Conservation (phyloP, 2,329 filamentous ascomycete genomes). For the Diplocarpon rosae region DNA sequence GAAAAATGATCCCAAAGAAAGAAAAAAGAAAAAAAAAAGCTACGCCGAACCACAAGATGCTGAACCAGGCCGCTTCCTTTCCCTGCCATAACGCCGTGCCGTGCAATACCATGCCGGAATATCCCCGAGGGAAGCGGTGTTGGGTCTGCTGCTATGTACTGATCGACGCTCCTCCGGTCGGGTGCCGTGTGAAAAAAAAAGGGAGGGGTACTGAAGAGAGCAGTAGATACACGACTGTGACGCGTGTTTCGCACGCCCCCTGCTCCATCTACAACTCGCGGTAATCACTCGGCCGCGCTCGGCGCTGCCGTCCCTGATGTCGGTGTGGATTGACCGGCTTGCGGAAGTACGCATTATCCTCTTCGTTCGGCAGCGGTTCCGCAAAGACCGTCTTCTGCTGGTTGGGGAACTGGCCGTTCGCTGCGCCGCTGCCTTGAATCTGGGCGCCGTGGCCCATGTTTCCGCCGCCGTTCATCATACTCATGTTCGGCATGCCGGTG, state of each 20-base stretch:
- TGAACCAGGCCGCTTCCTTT: too few species aligned
- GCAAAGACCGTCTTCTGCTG: slow-evolving; percentile 40
- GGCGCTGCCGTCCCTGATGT: slow-evolving; percentile 69
- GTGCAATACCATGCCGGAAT: too few species aligned
- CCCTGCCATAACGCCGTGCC: too few species aligned
- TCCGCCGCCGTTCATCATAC: slow-evolving; percentile 25
- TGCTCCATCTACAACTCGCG: slow-evolving; percentile 54
- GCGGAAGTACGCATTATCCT: slow-evolving; percentile 88
- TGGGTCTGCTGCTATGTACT: too few species aligned
- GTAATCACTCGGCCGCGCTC: slow-evolving; percentile 82
- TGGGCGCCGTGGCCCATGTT: slow-evolving; percentile 2
- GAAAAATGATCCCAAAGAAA: too few species aligned
- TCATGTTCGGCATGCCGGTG: slow-evolving; percentile 26
- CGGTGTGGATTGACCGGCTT: slow-evolving; percentile 93
- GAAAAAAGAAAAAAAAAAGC: too few species aligned
- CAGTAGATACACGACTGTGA: too few species aligned
- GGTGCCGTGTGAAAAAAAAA: neutral
- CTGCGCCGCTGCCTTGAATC: slow-evolving; percentile 15
- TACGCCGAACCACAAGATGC: too few species aligned
- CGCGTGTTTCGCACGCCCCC: too few species aligned
- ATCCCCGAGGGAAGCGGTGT: too few species aligned
- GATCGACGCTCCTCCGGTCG: too few species aligned
- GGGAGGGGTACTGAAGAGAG: neutral
- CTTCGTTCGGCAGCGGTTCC: slow-evolving; percentile 47
- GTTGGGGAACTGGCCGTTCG: slow-evolving; percentile 38